These are phyloP conservation scores for Boletus vermiculosoides DNA, from an alignment of 768 basidiomycete species.

Conservation along the genomic window DNA sequence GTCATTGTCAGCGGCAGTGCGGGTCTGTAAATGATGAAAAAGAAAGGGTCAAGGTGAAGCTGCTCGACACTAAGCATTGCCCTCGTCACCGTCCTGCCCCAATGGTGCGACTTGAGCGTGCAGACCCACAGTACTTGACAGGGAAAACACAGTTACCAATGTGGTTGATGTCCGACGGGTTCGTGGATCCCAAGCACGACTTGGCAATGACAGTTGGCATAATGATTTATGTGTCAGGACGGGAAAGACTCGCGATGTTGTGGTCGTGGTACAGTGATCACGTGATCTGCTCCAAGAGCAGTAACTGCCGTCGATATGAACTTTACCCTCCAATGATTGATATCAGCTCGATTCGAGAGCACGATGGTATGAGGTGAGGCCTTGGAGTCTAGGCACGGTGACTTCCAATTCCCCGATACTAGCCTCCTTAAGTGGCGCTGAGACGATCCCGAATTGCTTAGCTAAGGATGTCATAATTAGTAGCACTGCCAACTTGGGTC, in stretches of 20 bases:
- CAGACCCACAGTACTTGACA: neutral
- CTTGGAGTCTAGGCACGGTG: too few relatives aligned
- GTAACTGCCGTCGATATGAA: too few relatives aligned
- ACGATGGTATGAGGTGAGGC: neutral
- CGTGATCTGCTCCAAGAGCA: too few relatives aligned
- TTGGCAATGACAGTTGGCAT: too few relatives aligned
- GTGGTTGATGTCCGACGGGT: neutral
- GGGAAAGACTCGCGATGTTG: neutral
- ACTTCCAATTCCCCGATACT: too few relatives aligned
- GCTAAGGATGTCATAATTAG: neutral
- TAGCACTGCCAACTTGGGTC: neutral
- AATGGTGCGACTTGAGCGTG: neutral
- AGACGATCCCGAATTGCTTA: neutral
- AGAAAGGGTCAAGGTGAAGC: neutral
- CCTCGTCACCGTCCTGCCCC: neutral
- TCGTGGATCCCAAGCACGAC: neutral
- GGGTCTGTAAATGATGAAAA: neutral
- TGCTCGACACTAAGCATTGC: neutral
- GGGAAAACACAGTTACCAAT: neutral
- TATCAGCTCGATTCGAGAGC: too few relatives aligned
- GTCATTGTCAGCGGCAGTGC: neutral
- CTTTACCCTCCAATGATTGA: neutral
- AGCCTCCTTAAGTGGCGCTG: too few relatives aligned
- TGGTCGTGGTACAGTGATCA: neutral
- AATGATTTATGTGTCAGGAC: neutral